Conservation (phyloP, 306 rosid genomes). For the Ziziphus jujuba region DNA sequence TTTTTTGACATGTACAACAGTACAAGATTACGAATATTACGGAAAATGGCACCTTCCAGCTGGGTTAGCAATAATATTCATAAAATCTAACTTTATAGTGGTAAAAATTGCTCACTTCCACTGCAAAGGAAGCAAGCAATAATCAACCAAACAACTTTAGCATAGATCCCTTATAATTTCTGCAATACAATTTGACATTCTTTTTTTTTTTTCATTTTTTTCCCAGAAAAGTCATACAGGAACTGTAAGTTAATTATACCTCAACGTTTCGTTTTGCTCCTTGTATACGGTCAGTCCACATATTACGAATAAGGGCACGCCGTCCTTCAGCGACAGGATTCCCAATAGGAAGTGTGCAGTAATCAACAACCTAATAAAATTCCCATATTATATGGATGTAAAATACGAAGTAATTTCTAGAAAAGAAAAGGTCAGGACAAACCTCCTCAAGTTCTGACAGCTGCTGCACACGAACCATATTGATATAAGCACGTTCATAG, state of each 20-base stretch:
- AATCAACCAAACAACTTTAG: constrained; percentile 5
- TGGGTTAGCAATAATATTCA: not conserved
- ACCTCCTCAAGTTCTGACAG: constrained; percentile 98
- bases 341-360: constrained; percentile 76
- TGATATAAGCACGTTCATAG: constrained; percentile 94
- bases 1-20: no score
- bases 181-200: not conserved
- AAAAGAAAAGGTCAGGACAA: constrained; percentile 17
- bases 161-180: constrained; percentile 2
- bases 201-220: not conserved
- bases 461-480: constrained; percentile 98
- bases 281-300: constrained; percentile 99
- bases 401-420: not conserved
- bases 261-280: constrained; percentile 94
- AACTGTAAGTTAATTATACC: constrained; percentile 37
- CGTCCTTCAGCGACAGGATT: constrained; percentile 86
- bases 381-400: not conserved
- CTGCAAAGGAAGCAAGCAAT: not conserved
- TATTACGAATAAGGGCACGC: constrained; percentile 85
- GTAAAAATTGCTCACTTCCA: no score
- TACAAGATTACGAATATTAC: no score
- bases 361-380: constrained; percentile 80
- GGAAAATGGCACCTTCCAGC: not conserved
- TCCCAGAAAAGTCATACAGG: not conserved
- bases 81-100: not conserved